Evolutionary conservation across 352 stramenopile genomes (phyloP).

Genomic region (Globisporangium splendens): DNA sequence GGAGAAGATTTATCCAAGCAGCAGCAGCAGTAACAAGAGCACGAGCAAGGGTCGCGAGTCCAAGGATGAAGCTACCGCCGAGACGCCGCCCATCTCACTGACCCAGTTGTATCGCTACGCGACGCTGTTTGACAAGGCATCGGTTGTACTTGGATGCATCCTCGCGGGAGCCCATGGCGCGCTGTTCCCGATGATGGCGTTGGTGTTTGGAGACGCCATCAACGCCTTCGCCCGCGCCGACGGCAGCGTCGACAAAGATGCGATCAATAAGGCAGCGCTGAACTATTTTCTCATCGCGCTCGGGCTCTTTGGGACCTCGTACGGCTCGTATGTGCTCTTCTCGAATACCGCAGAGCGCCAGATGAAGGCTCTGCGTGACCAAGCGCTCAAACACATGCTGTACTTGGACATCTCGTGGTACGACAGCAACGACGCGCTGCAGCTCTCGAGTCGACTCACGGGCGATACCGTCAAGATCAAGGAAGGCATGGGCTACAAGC

Average conservation of each 20-base stretch:
- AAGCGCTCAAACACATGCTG: slow-evolving; percentile 33
- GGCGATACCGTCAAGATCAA: slow-evolving; percentile 42
- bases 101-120: slow-evolving; percentile 37
- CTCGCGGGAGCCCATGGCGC: slow-evolving; percentile 28
- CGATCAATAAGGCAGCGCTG: slow-evolving; percentile 12
- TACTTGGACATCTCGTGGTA: slow-evolving; percentile 47
- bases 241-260: slow-evolving; percentile 26
- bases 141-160: slow-evolving; percentile 23
- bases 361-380: slow-evolving; percentile 31
- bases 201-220: slow-evolving; percentile 34
- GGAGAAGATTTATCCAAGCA: too few species aligned
- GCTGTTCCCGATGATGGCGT: slow-evolving; percentile 38
- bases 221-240: neutral
- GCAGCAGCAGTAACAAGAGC: too few species aligned
- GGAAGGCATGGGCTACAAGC: slow-evolving; percentile 38
- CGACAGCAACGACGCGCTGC: slow-evolving; percentile 26
- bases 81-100: too few species aligned
- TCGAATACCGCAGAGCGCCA: slow-evolving; percentile 22
- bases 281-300: slow-evolving; percentile 15
- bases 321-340: neutral
- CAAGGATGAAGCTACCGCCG: too few species aligned
- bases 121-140: slow-evolving; percentile 23
- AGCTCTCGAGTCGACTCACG: slow-evolving; percentile 32
- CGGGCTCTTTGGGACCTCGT: slow-evolving; percentile 29
- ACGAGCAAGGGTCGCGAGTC: too few species aligned